Conservation (phyloP, 225 moss, liverwort and hornwort species). For the Physcomitrellopsis africana region DNA sequence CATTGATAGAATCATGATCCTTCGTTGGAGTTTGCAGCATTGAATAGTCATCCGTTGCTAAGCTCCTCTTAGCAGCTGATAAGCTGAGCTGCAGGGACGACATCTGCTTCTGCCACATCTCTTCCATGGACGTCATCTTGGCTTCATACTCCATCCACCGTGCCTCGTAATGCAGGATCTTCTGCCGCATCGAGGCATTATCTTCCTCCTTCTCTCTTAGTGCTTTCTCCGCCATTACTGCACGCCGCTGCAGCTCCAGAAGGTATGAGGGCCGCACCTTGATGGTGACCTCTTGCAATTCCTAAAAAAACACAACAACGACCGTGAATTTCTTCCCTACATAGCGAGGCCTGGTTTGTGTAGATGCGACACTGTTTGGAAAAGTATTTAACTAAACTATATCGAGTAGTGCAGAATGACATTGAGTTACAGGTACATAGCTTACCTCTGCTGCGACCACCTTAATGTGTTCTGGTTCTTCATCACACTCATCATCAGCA, state of each 20-base stretch:
- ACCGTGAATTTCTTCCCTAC: neutral
- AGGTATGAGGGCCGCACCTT: conserved; percentile 74
- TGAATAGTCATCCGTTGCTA: conserved; percentile 62
- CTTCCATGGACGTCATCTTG: conserved; percentile 90
- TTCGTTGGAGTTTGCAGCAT: conserved; percentile 45
- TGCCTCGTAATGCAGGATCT: conserved; percentile 73
- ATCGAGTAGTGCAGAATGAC: neutral
- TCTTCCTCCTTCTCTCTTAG: conserved; percentile 86
- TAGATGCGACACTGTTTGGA: neutral
- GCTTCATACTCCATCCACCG: conserved; percentile 88
- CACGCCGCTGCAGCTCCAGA: conserved; percentile 76
- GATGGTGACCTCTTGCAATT: conserved; percentile 57
- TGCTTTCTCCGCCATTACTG: conserved; percentile 74
- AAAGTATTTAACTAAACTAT: neutral
- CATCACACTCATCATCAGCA: conserved; percentile 32
- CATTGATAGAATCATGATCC: conserved; percentile 49
- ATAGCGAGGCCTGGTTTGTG: neutral
- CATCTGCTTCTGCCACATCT: conserved; percentile 96
- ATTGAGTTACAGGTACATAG: neutral
- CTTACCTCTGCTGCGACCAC: conserved; percentile 29
- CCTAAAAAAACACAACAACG: conserved; percentile 25
- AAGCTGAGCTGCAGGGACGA: conserved; percentile 78
- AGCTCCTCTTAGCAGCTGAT: conserved; percentile 77
- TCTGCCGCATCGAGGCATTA: conserved; percentile 69
- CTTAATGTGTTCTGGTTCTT: conserved; percentile 30